A percentile compares a stretch with the other conserved stretches of the same genome.
These are phyloP conservation scores for Talaromyces atroroseus DNA, from an alignment of 2,329 filamentous ascomycete genomes.

Conservation along the genomic window DNA sequence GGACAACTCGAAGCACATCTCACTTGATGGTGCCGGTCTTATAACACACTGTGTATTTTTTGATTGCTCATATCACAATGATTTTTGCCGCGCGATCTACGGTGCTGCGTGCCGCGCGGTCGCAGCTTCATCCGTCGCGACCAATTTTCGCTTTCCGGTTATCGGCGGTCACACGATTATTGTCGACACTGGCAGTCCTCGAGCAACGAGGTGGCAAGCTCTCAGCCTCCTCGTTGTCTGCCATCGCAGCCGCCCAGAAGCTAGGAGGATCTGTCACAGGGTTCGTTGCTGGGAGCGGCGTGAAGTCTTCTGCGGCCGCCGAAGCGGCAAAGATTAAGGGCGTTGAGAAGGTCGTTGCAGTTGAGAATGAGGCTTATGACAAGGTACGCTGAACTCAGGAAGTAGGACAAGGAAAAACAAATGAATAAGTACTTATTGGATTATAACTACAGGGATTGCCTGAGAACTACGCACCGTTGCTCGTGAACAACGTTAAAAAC, in stretches of 20 bases:
- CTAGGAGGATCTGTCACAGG: slow-evolving; percentile 79
- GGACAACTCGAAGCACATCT: neutral
- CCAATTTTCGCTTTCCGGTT: slow-evolving; percentile 41
- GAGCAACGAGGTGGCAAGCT: slow-evolving; percentile 90
- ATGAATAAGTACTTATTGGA: neutral
- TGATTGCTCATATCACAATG: neutral
- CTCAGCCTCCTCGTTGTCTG: slow-evolving; percentile 73
- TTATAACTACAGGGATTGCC: slow-evolving; percentile 63
- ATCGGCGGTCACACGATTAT: slow-evolving; percentile 60
- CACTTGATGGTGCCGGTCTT: neutral
- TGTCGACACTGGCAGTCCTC: slow-evolving; percentile 84
- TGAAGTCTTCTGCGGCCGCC: slow-evolving; percentile 65
- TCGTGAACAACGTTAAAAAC: slow-evolving; percentile 96
- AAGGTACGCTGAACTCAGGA: slow-evolving; percentile 53
- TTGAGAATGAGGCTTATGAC: slow-evolving; percentile 87
- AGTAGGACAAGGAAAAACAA: neutral
- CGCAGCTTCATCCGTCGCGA: slow-evolving; percentile 40
- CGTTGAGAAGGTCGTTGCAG: slow-evolving; percentile 81
- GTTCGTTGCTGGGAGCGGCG: slow-evolving; percentile 76
- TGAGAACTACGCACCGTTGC: slow-evolving; percentile 87
- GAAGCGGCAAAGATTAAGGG: slow-evolving; percentile 86
- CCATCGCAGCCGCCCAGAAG: slow-evolving; percentile 79
- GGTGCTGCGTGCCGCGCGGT: slow-evolving; percentile 38
- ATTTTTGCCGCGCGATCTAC: slow-evolving; percentile 34
- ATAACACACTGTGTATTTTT: neutral